These are phyloP conservation scores for Cytauxzoon felis DNA, from an alignment of 169 alveolate genomes.

Conservation along the genomic window DNA sequence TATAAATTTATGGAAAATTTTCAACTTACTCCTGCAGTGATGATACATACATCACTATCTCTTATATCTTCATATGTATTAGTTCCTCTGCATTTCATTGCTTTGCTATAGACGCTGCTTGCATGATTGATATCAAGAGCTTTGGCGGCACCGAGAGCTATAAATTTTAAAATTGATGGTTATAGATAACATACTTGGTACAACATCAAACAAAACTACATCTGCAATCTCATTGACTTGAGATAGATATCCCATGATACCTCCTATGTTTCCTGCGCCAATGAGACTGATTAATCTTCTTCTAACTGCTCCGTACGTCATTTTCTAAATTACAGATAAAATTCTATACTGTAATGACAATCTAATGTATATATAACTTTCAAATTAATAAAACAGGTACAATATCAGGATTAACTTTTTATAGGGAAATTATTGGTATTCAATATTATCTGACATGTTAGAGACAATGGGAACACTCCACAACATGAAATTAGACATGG, in stretches of 20 bases:
- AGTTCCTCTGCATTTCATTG: conserved; percentile 67
- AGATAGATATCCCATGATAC: conserved; percentile 73
- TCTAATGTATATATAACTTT: too few relatives aligned
- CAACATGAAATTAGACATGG: too few relatives aligned
- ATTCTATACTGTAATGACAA: too few relatives aligned
- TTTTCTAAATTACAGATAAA: too few relatives aligned
- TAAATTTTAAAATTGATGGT: background rate
- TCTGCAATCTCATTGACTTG: conserved; percentile 76
- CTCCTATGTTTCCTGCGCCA: conserved; percentile 81
- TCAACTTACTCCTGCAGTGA: conserved; percentile 80
- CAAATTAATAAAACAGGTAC: too few relatives aligned
- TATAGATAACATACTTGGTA: conserved; percentile 63
- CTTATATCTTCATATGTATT: conserved; percentile 67
- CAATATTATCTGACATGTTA: too few relatives aligned
- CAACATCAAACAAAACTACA: conserved; percentile 73
- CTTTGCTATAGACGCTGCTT: conserved; percentile 64
- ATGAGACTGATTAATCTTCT: conserved; percentile 71
- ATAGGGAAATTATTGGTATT: too few relatives aligned
- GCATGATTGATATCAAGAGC: conserved; percentile 75
- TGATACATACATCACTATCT: conserved; percentile 77
- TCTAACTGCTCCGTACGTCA: too few relatives aligned
- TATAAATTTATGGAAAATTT: conserved; percentile 49
- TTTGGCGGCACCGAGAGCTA: conserved; percentile 67
- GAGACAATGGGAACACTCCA: too few relatives aligned
- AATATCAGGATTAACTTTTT: too few relatives aligned